Conservation (phyloP, 1,139 yeast genomes). For the Pneumocystis oryctolagi region DNA sequence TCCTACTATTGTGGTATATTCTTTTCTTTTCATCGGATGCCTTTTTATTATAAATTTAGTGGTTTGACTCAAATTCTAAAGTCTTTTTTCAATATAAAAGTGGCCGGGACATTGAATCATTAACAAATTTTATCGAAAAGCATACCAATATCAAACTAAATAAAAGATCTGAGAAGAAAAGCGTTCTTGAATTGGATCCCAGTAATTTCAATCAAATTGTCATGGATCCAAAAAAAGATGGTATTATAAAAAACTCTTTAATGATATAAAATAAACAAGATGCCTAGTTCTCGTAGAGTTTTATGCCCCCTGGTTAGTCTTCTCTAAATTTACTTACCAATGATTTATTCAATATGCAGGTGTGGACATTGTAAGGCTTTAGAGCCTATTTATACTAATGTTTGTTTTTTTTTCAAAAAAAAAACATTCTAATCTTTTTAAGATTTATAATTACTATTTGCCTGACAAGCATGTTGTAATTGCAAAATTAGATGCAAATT, state of each 20-base stretch:
- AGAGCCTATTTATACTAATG: conserved; percentile 48
- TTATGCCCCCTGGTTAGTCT: conserved; percentile 10
- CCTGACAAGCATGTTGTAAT: conserved; percentile 4
- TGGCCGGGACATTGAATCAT: conserved; percentile 6
- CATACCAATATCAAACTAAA: conserved; percentile 3
- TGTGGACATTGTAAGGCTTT: conserved; percentile 62
- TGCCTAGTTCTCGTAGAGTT: conserved; percentile 6
- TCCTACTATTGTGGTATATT: conserved; percentile 37
- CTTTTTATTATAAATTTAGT: neutral
- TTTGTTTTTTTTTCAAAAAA: conserved; percentile 34
- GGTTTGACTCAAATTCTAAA: neutral
- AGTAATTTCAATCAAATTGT: conserved; percentile 43
- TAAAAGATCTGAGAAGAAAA: neutral
- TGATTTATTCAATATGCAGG: conserved; percentile 56
- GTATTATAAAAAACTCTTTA: conserved; percentile 40
- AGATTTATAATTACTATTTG: neutral
- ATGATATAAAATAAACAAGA: neutral
- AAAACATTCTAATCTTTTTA: neutral
- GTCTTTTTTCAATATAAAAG: neutral
- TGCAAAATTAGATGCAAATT: conserved; percentile 51
- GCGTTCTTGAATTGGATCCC: conserved; percentile 25
- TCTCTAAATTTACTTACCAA: neutral
- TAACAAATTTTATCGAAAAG: conserved; percentile 1
- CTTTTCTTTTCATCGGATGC: neutral
- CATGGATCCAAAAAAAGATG: conserved; percentile 34